These are phyloP conservation scores for Blastomyces gilchristii DNA, from an alignment of 2,329 filamentous ascomycete species.

Conservation along the genomic window DNA sequence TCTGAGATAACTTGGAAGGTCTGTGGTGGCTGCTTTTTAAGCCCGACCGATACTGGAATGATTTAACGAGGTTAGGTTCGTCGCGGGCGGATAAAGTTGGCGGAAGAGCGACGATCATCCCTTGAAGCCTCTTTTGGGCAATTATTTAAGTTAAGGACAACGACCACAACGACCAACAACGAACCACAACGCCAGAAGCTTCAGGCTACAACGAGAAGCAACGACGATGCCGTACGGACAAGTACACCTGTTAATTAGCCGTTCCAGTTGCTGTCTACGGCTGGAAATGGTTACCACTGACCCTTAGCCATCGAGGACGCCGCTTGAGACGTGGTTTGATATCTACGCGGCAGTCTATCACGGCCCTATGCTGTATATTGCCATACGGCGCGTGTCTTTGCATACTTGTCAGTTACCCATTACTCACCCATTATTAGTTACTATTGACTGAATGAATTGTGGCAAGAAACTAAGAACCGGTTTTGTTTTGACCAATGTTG, in stretches of 20 bases:
- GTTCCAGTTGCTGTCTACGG: not conserved
- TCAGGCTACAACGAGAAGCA: not conserved
- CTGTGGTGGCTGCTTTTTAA: not conserved
- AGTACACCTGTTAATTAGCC: not conserved
- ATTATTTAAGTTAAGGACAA: not conserved
- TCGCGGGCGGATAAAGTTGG: slow-evolving; percentile 1
- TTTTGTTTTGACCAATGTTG: not conserved
- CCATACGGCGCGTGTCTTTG: not conserved
- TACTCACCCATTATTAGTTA: not conserved
- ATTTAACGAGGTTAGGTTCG: not conserved
- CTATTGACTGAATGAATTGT: not conserved
- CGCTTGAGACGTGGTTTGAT: not conserved
- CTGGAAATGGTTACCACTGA: not conserved
- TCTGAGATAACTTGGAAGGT: not conserved
- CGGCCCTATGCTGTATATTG: not conserved
- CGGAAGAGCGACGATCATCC: slow-evolving; percentile 1
- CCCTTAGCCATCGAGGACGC: too few relatives aligned
- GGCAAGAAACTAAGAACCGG: not conserved
- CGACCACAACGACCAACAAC: not conserved
- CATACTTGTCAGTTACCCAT: not conserved
- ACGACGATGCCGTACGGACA: not conserved
- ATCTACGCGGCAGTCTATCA: not conserved
- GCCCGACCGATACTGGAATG: too few relatives aligned
- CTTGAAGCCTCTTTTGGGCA: not conserved
- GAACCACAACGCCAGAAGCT: not conserved